Evolutionary conservation across 495 filamentous ascomycete species (phyloP), one percentile per base, ranked within the genome.

Genomic region (Cairneyella variabilis): DNA sequence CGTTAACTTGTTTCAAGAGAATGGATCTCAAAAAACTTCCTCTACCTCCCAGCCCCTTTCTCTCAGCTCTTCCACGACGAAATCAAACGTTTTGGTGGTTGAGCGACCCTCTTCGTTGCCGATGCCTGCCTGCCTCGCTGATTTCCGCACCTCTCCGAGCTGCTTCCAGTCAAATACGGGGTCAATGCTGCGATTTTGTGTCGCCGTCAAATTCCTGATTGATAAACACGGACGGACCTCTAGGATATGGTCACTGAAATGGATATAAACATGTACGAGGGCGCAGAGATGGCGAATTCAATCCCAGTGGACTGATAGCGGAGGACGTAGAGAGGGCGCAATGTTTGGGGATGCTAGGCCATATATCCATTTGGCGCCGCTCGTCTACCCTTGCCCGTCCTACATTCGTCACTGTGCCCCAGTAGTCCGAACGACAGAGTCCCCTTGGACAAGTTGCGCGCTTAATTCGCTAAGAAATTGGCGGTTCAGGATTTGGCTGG

Each of bases 291-390:
- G 34, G 28, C 44, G 27, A 16, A 22, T 46, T 36, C 48, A 40
- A 48, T 30, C 59, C 59, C 59, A 54, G 59, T 45, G 22, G 44
- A 14, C 30, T 61, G 59, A 54, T 61, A 60, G 48, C 59, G 53
- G 49, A 52, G 21, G 50, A 50, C 46, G 54, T 49, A 61, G 44
- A 53, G 27, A 51, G 45, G 27, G 22, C 16, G 37, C 26, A 50
- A 44, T 45, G 54, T 61, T 61, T 34, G 59, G 59, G 59, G 38
- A 38, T 43, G 43, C 52, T 43, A n/a, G 46, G 45, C 59, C 57
- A 61, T 57, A 57, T 61, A 61, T 57, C 54, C n/a, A n/a, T n/a
- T n/a, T n/a, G n/a, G n/a, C n/a, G n/a, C n/a, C n/a, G n/a, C n/a
- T n/a, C n/a, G n/a, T n/a, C n/a, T 38, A 57, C 46, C 53, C 54